Conservation (phyloP, 345 rosid genomes). For the Raphanus sativus region DNA sequence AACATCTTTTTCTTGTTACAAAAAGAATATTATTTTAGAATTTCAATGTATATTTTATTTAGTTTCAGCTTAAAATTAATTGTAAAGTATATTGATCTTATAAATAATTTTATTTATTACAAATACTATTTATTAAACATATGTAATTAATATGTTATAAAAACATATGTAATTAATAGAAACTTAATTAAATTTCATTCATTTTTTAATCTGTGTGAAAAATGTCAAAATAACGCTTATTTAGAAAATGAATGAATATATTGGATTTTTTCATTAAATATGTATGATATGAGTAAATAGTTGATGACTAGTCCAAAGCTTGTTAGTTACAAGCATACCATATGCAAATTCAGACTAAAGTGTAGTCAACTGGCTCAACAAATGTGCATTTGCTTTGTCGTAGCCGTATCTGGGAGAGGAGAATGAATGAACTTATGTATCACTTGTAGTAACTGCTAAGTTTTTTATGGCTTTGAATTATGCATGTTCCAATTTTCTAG, state of each 20-base stretch:
- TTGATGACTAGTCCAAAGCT: background rate
- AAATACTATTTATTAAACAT: no score
- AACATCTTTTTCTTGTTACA: no score
- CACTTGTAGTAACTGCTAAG: background rate
- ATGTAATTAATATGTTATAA: no score
- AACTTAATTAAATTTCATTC: no score
- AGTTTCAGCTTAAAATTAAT: no score
- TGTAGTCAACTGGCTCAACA: background rate
- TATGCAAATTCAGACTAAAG: background rate
- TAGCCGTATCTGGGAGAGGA: background rate
- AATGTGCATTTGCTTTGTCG: background rate
- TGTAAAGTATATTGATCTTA: no score
- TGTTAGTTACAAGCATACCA: background rate
- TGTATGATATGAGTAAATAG: background rate
- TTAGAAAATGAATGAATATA: background rate
- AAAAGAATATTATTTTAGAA: no score
- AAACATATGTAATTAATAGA: no score
- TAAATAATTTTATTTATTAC: no score
- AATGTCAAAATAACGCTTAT: no score
- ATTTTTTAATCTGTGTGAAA: no score
- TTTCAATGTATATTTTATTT: no score
- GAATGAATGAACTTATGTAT: background rate
- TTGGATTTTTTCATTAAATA: background rate
- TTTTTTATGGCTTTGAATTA: background rate
- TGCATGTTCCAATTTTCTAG: background rate